Conservation (phyloP, 2,329 filamentous ascomycete species). For the Periconia digitata region DNA sequence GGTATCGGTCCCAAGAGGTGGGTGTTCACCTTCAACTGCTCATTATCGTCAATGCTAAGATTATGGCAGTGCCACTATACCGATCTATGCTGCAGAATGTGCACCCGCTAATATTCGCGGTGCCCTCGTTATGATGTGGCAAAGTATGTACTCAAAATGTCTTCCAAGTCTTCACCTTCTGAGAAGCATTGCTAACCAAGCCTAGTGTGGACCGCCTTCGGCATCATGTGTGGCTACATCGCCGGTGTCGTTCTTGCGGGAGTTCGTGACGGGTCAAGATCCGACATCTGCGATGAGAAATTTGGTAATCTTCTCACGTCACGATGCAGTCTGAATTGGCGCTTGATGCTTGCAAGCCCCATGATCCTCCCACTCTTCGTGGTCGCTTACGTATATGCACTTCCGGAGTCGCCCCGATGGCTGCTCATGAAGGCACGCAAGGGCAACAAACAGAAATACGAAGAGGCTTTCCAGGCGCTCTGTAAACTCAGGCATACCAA, state of each 20-base stretch:
- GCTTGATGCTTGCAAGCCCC: slow-evolving; percentile 43
- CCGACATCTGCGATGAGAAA: neutral
- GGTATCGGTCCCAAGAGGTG: slow-evolving; percentile 23
- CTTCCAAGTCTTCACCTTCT: neutral
- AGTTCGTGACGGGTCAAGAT: slow-evolving; percentile 2
- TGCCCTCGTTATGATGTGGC: slow-evolving; percentile 51
- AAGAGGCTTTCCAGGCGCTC: slow-evolving; percentile 44
- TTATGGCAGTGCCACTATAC: neutral
- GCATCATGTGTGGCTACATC: slow-evolving; percentile 49
- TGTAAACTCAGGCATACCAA: slow-evolving; percentile 42
- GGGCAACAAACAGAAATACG: slow-evolving; percentile 36
- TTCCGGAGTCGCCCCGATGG: slow-evolving; percentile 45
- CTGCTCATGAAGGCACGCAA: slow-evolving; percentile 33
- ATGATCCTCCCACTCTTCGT: slow-evolving; percentile 44
- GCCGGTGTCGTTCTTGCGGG: slow-evolving; percentile 45
- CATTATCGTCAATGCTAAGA: neutral
- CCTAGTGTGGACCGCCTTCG: slow-evolving; percentile 44
- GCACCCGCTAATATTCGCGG: slow-evolving; percentile 53
- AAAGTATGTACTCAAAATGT: slow-evolving; percentile 17
- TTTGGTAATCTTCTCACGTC: neutral
- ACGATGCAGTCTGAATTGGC: slow-evolving; percentile 23
- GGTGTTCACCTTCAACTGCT: neutral
- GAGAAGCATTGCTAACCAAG: neutral
- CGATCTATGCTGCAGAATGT: slow-evolving; percentile 48
- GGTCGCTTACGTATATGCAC: slow-evolving; percentile 44